phyloP scores from a whole-genome alignment of 768 basidiomycete species.

The Leucogyrophana mollusca region DNA sequence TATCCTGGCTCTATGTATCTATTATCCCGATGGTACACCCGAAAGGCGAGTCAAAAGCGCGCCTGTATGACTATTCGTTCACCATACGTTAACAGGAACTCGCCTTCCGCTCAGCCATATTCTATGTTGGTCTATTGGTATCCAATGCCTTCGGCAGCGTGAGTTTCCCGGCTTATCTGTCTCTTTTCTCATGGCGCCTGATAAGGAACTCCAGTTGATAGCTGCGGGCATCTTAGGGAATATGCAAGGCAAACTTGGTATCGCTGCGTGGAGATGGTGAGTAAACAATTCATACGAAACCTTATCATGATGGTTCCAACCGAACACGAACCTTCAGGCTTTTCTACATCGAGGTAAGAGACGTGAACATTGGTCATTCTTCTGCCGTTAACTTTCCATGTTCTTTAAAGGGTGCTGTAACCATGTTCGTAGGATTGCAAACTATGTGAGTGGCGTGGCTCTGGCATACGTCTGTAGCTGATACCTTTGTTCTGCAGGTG shows the following conservation, averaged over 20 bases:
- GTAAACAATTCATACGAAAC: too few species aligned
- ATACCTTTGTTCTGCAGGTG: constrained; percentile 37
- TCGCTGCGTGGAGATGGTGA: constrained; percentile 71
- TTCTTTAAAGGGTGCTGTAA: constrained; percentile 53
- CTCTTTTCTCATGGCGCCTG: not conserved
- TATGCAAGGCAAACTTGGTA: constrained; percentile 68
- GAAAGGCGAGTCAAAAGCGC: constrained; percentile 17
- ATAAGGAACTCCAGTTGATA: constrained; percentile 43
- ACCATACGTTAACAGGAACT: constrained; percentile 44
- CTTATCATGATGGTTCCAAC: not conserved
- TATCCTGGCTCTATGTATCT: constrained; percentile 55
- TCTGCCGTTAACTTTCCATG: not conserved
- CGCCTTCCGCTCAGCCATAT: constrained; percentile 59
- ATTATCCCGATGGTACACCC: constrained; percentile 57
- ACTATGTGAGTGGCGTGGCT: constrained; percentile 39
- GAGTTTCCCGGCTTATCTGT: constrained; percentile 16
- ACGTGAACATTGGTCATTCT: not conserved
- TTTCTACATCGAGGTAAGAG: constrained; percentile 63
- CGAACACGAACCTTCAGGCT: constrained; percentile 39
- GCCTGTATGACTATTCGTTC: not conserved
- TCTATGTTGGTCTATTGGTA: constrained; percentile 58
- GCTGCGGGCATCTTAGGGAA: constrained; percentile 71
- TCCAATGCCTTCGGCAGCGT: constrained; percentile 70
- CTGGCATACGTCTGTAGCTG: not conserved
- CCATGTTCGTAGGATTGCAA: constrained; percentile 55